A percentile compares a stretch with the other conserved stretches of the same genome.
Conservation (phyloP, 2,329 filamentous ascomycete genomes). For the Juglanconis sp. region DNA sequence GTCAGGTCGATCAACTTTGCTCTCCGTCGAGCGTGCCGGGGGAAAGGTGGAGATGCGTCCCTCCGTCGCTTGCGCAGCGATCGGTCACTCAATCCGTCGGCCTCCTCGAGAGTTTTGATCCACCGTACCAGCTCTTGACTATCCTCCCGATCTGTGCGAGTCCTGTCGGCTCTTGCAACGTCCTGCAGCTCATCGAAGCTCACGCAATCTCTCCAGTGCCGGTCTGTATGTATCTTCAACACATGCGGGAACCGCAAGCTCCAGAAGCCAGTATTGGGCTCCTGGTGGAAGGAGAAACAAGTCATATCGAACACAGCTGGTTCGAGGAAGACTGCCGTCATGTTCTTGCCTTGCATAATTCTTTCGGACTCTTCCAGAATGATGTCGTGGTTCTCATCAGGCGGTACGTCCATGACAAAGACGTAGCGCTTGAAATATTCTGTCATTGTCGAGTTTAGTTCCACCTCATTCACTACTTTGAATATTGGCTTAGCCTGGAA, state of each 20-base stretch:
- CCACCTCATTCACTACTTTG: conserved; percentile 62
- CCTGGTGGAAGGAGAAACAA: conserved; percentile 76
- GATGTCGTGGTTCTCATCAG: conserved; percentile 38
- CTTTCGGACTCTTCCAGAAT: conserved; percentile 45
- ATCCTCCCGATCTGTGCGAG: conserved; percentile 47
- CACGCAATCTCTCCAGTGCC: conserved; percentile 65
- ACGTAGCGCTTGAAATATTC: conserved; percentile 46
- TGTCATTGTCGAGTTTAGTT: conserved; percentile 51
- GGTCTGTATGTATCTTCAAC: conserved; percentile 74
- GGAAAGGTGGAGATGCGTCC: background rate
- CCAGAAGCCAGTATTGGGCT: conserved; percentile 66
- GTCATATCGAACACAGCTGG: conserved; percentile 78
- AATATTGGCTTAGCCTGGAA: conserved; percentile 55
- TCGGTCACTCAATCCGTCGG: conserved; percentile 25
- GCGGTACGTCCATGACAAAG: conserved; percentile 40
- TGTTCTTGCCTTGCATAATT: conserved; percentile 37
- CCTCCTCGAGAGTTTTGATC: conserved; percentile 57
- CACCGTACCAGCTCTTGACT: conserved; percentile 60
- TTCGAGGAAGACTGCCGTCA: conserved; percentile 58
- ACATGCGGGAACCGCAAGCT: conserved; percentile 74
- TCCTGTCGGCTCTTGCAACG: conserved; percentile 57
- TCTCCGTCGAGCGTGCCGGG: background rate
- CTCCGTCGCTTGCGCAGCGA: conserved; percentile 10
- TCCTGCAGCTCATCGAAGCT: conserved; percentile 68
- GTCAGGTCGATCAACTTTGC: background rate